These are phyloP conservation scores for Passiflora organensis DNA, from an alignment of 345 rosid genomes.

Conservation along the genomic window DNA sequence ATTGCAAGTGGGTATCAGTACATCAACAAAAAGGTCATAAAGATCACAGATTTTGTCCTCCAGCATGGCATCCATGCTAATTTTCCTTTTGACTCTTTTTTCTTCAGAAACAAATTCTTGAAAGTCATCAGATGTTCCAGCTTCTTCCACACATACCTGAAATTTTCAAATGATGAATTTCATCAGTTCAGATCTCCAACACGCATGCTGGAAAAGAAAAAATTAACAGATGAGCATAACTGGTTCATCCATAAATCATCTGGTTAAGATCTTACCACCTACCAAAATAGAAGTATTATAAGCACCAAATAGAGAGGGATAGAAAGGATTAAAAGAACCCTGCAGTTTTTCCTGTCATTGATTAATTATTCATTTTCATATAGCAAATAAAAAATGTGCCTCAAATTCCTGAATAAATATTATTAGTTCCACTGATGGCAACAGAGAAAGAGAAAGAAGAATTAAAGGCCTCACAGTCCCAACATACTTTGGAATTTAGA, in stretches of 20 bases:
- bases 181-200: too few relatives aligned
- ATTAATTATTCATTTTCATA: neutral
- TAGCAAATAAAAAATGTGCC: neutral
- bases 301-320: neutral
- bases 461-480: conserved; percentile 6
- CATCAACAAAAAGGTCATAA: conserved; percentile 88
- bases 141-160: conserved; percentile 54
- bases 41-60: conserved; percentile 94
- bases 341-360: neutral
- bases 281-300: neutral
- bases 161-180: too few relatives aligned
- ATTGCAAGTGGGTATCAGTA: conserved; percentile 24
- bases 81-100: conserved; percentile 51
- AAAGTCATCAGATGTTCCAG: conserved; percentile 65
- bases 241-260: neutral
- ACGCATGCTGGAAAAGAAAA: neutral
- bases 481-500: conserved; percentile 58
- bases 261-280: neutral
- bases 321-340: neutral
- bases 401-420: neutral
- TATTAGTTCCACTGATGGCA: neutral
- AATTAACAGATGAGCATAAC: conserved; percentile 4
- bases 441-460: conserved; percentile 5
- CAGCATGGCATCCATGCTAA: conserved; percentile 56
- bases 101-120: conserved; percentile 51